phyloP scores from a whole-genome alignment of 1,284 basidiomycete species.

The Microbotryomycetes sp. region DNA sequence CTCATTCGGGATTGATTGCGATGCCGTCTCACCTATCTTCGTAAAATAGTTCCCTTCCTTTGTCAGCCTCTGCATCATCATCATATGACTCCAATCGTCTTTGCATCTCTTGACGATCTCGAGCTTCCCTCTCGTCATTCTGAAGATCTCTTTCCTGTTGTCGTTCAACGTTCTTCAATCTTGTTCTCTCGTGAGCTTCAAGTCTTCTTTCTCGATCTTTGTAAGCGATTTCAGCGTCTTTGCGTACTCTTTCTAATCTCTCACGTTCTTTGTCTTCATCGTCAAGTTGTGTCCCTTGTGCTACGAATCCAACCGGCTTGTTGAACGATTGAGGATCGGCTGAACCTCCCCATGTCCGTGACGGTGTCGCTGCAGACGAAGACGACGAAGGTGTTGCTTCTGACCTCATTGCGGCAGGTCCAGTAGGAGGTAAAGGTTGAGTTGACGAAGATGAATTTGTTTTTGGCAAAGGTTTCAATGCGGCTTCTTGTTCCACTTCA shows the following conservation, averaged over 20 bases:
- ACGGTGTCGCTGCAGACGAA: background rate
- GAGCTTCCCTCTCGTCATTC: constrained; percentile 26
- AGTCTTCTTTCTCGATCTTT: constrained; percentile 28
- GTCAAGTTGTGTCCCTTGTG: constrained; percentile 15
- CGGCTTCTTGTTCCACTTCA: constrained; percentile 19
- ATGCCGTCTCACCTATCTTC: constrained; percentile 18
- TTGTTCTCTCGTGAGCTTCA: constrained; percentile 32
- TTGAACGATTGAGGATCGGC: constrained; percentile 31
- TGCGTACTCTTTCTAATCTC: constrained; percentile 21
- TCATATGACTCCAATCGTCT: constrained; percentile 28
- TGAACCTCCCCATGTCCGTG: background rate
- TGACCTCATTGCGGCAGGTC: background rate
- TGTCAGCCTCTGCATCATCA: constrained; percentile 29
- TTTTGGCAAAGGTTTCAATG: constrained; percentile 4
- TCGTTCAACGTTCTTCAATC: constrained; percentile 29
- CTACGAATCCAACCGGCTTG: constrained; percentile 29
- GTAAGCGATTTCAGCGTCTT: constrained; percentile 22
- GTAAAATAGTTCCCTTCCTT: constrained; percentile 29
- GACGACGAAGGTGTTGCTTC: background rate
- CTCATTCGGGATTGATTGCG: background rate
- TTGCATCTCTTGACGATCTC: constrained; percentile 24
- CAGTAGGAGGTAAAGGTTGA: no score
- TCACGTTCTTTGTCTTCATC: constrained; percentile 26
- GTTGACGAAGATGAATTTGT: constrained; percentile 14
- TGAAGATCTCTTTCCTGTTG: constrained; percentile 27